phyloP scores from a whole-genome alignment of 768 basidiomycete species.

The Tulasnella sp. region DNA sequence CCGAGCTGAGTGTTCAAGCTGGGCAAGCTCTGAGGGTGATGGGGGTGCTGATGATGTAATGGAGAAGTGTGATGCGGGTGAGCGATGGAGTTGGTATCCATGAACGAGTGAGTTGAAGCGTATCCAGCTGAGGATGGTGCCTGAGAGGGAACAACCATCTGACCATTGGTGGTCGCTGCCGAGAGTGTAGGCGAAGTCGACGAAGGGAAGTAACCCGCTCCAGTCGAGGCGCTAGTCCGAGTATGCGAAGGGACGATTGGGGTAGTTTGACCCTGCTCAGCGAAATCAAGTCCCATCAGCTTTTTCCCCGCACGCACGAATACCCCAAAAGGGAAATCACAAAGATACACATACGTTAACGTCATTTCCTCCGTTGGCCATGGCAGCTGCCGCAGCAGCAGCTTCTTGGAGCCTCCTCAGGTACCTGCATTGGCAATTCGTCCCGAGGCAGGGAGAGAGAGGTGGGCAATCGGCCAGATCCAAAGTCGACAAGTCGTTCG shows the following conservation, averaged over 20 bases:
- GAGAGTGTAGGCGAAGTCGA: background rate
- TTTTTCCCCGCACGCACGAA: background rate
- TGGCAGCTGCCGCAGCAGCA: conserved; percentile 48
- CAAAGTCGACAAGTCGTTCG: conserved; percentile 8
- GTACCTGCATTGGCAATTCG: conserved; percentile 42
- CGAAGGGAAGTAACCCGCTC: conserved; percentile 7
- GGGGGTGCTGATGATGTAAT: conserved; percentile 5
- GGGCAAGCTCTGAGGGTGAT: conserved; percentile 8
- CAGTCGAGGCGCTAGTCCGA: conserved; percentile 10
- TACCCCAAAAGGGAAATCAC: background rate
- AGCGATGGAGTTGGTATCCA: conserved; percentile 22
- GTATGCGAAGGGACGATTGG: conserved; percentile 5
- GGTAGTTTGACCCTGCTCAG: background rate
- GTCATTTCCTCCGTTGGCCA: conserved; percentile 32
- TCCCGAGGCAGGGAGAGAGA: background rate
- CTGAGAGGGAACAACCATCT: conserved; percentile 17
- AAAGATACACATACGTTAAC: background rate
- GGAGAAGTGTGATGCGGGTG: conserved; percentile 3
- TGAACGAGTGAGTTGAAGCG: conserved; percentile 19
- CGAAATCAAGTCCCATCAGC: background rate
- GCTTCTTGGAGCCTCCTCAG: conserved; percentile 70
- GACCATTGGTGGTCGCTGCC: background rate
- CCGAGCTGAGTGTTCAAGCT: conserved; percentile 1
- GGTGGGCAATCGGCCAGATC: background rate
- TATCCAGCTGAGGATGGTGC: background rate